These are phyloP conservation scores for Beauveria caledonica DNA, from an alignment of 2,329 filamentous ascomycete genomes.

Conservation along the genomic window DNA sequence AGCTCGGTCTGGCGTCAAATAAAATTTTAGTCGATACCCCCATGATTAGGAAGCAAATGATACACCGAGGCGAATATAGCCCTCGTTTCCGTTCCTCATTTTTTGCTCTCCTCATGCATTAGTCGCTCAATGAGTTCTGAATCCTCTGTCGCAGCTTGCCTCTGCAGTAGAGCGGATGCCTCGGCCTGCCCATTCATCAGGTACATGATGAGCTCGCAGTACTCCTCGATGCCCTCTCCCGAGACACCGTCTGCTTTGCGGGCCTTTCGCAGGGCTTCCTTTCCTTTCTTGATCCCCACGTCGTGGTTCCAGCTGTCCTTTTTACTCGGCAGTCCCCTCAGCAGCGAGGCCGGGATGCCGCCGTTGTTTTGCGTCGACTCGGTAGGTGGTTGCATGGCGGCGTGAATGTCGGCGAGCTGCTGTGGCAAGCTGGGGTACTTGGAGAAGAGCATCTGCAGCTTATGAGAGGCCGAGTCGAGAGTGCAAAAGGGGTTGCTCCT, in stretches of 20 bases:
- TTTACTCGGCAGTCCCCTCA: constrained; percentile 18
- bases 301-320: constrained; percentile 49
- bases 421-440: constrained; percentile 42
- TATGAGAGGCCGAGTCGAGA: constrained; percentile 38
- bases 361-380: constrained; percentile 27
- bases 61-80: not conserved
- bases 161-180: constrained; percentile 31
- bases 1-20: not conserved
- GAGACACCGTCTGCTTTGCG: constrained; percentile 42
- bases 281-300: constrained; percentile 47
- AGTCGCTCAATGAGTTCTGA: constrained; percentile 41
- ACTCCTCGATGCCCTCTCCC: constrained; percentile 53
- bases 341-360: constrained; percentile 16
- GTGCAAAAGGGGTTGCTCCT: constrained; percentile 39
- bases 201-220: constrained; percentile 46
- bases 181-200: constrained; percentile 33
- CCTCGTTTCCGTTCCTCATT: constrained; percentile 6
- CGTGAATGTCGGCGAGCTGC: constrained; percentile 41
- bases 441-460: constrained; percentile 42
- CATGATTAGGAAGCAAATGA: constrained; percentile 2
- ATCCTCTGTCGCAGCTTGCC: constrained; percentile 39
- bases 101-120: constrained; percentile 36
- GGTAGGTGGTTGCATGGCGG: constrained; percentile 39
- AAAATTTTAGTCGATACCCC: constrained; percentile 9
- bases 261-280: constrained; percentile 43